phyloP scores from a whole-genome alignment of 176 grass and related monocot species.

The Aegilops umbellulata region DNA sequence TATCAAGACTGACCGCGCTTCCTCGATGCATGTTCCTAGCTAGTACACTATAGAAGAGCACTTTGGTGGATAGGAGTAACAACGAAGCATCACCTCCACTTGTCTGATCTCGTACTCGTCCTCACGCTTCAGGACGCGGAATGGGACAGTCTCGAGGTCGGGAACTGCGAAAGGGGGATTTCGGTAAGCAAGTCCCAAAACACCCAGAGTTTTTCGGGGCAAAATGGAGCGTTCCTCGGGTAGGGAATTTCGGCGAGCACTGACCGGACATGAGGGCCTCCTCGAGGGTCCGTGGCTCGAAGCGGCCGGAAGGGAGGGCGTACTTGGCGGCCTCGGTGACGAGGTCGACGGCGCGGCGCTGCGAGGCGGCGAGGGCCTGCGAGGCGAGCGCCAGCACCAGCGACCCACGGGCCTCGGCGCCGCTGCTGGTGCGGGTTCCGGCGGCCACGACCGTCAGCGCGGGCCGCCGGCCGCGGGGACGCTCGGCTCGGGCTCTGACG shows the following conservation, averaged over 20 bases:
- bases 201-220: not conserved
- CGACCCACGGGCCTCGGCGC: conserved; percentile 58
- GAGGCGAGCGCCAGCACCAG: conserved; percentile 72
- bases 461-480: conserved; percentile 9
- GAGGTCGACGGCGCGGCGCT: conserved; percentile 59
- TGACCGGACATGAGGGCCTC: conserved; percentile 89
- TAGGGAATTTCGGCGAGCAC: not conserved
- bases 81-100: conserved; percentile 58
- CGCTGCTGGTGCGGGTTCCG: conserved; percentile 11
- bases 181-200: not conserved
- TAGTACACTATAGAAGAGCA: not conserved
- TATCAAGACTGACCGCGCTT: not conserved
- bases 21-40: not conserved
- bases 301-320: conserved; percentile 57
- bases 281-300: conserved; percentile 65
- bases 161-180: conserved; percentile 35
- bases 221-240: not conserved
- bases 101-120: conserved; percentile 79
- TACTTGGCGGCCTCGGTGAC: conserved; percentile 63
- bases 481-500: not conserved
- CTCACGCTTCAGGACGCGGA: conserved; percentile 57
- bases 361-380: conserved; percentile 60
- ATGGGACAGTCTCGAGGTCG: conserved; percentile 82
- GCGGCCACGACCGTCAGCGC: conserved; percentile 25
- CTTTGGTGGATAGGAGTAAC: not conserved